phyloP scores from a whole-genome alignment of 257 asterid species.

The Gynochthodes officinalis region DNA sequence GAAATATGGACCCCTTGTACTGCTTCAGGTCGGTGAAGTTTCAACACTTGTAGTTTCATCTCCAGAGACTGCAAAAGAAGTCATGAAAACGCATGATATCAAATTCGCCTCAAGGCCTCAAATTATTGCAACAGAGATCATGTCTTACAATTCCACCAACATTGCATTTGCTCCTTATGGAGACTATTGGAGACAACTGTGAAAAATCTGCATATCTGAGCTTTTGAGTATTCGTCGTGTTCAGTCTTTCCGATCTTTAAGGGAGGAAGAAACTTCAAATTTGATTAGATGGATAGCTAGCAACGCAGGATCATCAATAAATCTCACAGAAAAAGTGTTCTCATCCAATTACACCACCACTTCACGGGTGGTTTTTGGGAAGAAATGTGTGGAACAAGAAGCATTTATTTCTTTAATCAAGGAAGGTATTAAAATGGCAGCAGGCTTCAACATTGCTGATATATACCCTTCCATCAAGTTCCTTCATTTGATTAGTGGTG shows the following conservation, averaged over 20 bases:
- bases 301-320: slow-evolving; percentile 19
- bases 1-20: slow-evolving; percentile 11
- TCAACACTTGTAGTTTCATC: slow-evolving; percentile 15
- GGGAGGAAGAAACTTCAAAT: slow-evolving; percentile 25
- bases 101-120: slow-evolving; percentile 15
- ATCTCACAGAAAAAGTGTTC: slow-evolving; percentile 27
- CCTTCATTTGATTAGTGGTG: slow-evolving; percentile 23
- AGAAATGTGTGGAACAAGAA: slow-evolving; percentile 21
- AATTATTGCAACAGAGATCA: background rate
- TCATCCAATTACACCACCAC: background rate
- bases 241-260: slow-evolving; percentile 10
- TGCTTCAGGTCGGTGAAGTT: slow-evolving; percentile 13
- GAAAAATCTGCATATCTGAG: background rate
- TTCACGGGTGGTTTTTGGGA: slow-evolving; percentile 30
- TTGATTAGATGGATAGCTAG: slow-evolving; percentile 16
- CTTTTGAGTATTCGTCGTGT: background rate
- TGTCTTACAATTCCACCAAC: slow-evolving; percentile 6
- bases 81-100: slow-evolving; percentile 20
- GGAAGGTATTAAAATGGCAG: slow-evolving; percentile 12
- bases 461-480: slow-evolving; percentile 19
- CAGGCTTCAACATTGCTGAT: slow-evolving; percentile 23
- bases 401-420: background rate
- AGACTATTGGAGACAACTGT: slow-evolving; percentile 5
- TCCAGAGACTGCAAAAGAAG: slow-evolving; percentile 16
- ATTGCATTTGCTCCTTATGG: slow-evolving; percentile 5